phyloP scores from a whole-genome alignment of 1,284 basidiomycete species.

The Cutaneotrichosporon cutaneum region DNA sequence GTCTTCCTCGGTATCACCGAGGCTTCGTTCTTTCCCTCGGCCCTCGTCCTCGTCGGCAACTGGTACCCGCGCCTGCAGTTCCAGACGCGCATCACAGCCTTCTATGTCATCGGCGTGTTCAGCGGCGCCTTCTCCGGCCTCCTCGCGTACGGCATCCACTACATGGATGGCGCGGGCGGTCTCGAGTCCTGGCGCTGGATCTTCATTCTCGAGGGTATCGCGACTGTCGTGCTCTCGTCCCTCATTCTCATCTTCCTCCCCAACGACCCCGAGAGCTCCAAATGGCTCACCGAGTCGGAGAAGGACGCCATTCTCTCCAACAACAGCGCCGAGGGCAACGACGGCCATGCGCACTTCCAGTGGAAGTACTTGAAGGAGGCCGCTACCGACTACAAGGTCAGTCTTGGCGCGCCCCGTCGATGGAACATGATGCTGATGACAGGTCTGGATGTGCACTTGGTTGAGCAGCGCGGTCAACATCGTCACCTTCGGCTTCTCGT shows the following conservation, averaged over 20 bases:
- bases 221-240: conserved; percentile 23
- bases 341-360: conserved; percentile 21
- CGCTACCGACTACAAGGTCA: conserved; percentile 23
- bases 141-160: conserved; percentile 41
- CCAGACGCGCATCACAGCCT: conserved; percentile 57
- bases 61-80: conserved; percentile 52
- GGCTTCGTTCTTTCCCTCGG: conserved; percentile 36
- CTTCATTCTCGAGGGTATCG: conserved; percentile 26
- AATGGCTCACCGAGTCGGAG: conserved; percentile 26
- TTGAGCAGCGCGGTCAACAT: conserved; percentile 21
- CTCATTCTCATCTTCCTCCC: conserved; percentile 27
- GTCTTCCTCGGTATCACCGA: conserved; percentile 21
- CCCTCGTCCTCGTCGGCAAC: conserved; percentile 23
- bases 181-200: conserved; percentile 56
- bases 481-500: conserved; percentile 26
- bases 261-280: conserved; percentile 21
- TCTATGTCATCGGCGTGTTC: conserved; percentile 56
- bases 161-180: conserved; percentile 42
- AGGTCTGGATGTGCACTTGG: conserved; percentile 24
- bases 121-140: conserved; percentile 41
- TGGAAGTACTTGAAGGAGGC: conserved; percentile 20
- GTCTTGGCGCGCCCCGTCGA: too few relatives aligned
- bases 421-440: too few relatives aligned
- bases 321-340: conserved; percentile 16
- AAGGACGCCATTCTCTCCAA: conserved; percentile 19